These are phyloP conservation scores for Hirsutella minnesotensis DNA, from an alignment of 2,329 filamentous ascomycete genomes.

Conservation along the genomic window DNA sequence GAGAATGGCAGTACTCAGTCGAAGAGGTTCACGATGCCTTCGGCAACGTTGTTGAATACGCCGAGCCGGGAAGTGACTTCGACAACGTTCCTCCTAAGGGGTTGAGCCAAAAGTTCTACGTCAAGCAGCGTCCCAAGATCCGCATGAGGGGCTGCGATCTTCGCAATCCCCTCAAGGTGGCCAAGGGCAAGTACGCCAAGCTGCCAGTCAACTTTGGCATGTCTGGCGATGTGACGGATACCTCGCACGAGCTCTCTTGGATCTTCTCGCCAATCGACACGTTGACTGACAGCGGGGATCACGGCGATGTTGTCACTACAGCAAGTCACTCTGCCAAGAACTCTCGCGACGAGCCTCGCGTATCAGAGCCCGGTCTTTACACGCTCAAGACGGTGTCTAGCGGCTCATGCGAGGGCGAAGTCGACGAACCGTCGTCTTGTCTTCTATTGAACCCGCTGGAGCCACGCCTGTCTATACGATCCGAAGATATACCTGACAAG, in stretches of 20 bases:
- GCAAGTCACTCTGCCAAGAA: conserved; percentile 51
- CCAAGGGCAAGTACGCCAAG: conserved; percentile 54
- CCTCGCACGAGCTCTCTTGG: conserved; percentile 65
- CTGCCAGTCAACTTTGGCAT: conserved; percentile 64
- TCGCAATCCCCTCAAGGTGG: conserved; percentile 70
- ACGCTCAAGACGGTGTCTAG: conserved; percentile 70
- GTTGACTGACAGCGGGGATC: conserved; percentile 57
- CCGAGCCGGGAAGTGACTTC: conserved; percentile 52
- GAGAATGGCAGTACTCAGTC: conserved; percentile 80
- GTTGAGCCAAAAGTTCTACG: conserved; percentile 66
- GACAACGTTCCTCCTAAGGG: conserved; percentile 50
- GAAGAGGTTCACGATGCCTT: conserved; percentile 87
- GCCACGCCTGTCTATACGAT: conserved; percentile 61
- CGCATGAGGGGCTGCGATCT: conserved; percentile 65
- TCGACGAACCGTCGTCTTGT: conserved; percentile 90
- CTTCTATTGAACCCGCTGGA: conserved; percentile 83
- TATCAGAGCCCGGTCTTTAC: conserved; percentile 75
- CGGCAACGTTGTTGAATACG: conserved; percentile 75
- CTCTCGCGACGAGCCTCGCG: conserved; percentile 49
- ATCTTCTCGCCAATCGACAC: conserved; percentile 67
- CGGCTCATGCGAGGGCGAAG: conserved; percentile 72
- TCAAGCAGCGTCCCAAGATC: conserved; percentile 74
- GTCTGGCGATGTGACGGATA: conserved; percentile 45
- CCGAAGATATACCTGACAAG: conserved; percentile 82
- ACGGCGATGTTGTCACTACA: conserved; percentile 45